A percentile compares a stretch with the other conserved stretches of the same genome.
These are phyloP conservation scores for Pseudopithomyces maydicus DNA, from an alignment of 2,329 filamentous ascomycete genomes.

Conservation along the genomic window DNA sequence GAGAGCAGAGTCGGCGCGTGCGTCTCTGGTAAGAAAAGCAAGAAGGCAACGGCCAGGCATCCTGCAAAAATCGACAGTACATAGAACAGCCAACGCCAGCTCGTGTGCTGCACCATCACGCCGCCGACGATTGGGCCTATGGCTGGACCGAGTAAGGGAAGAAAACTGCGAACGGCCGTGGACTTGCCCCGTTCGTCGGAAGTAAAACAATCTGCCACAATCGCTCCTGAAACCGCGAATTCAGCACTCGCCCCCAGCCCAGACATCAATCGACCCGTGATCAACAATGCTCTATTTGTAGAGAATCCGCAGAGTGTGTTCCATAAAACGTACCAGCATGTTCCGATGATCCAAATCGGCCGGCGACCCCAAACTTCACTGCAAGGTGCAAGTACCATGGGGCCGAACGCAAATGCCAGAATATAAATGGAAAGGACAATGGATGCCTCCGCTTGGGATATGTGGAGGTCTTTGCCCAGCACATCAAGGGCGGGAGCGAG, in stretches of 20 bases:
- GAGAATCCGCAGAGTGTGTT: slow-evolving; percentile 21
- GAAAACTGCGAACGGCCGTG: slow-evolving; percentile 17
- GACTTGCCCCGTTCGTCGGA: slow-evolving; percentile 24
- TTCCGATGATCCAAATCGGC: slow-evolving; percentile 58
- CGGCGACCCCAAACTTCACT: slow-evolving; percentile 74
- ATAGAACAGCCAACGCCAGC: slow-evolving; percentile 30
- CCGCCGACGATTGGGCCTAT: slow-evolving; percentile 28
- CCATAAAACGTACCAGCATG: slow-evolving; percentile 25
- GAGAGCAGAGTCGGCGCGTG: slow-evolving; percentile 52
- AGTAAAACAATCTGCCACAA: slow-evolving; percentile 18
- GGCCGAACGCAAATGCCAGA: slow-evolving; percentile 52
- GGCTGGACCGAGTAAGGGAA: slow-evolving; percentile 24
- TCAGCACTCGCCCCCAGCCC: slow-evolving; percentile 26
- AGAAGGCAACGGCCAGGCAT: slow-evolving; percentile 21
- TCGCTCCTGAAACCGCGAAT: slow-evolving; percentile 23
- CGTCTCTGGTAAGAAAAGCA: slow-evolving; percentile 50
- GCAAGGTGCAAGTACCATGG: slow-evolving; percentile 77
- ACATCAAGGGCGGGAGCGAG: slow-evolving; percentile 20
- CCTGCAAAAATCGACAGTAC: slow-evolving; percentile 20
- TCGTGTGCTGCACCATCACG: slow-evolving; percentile 18
- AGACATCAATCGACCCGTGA: slow-evolving; percentile 18
- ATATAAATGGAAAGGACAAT: slow-evolving; percentile 29
- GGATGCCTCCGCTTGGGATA: slow-evolving; percentile 14
- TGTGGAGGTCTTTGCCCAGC: slow-evolving; percentile 17
- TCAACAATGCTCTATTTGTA: slow-evolving; percentile 14